phyloP scores from a whole-genome alignment of 371 early-diverging fungal species.

The Lichtheimia hyalospora region DNA sequence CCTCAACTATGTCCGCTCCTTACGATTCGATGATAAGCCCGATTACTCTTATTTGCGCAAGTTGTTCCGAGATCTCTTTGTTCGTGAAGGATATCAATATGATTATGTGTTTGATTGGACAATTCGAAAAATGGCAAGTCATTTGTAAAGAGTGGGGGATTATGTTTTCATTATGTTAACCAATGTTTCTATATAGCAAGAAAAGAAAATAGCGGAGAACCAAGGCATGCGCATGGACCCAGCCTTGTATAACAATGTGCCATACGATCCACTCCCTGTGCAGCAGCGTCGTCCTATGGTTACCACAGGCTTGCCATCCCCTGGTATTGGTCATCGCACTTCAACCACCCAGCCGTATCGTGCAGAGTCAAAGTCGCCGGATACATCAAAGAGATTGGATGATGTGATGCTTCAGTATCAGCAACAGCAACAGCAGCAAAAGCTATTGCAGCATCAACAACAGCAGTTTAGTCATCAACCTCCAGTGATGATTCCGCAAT shows the following conservation, averaged over 20 bases:
- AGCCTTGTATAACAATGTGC: constrained; percentile 17
- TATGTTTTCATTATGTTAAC: not conserved
- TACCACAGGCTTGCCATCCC: constrained; percentile 31
- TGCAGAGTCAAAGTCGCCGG: constrained; percentile 45
- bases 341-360: constrained; percentile 28
- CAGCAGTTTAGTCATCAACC: constrained; percentile 21
- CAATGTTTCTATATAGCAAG: constrained; percentile 15
- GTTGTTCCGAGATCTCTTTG: constrained; percentile 94
- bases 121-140: constrained; percentile 53
- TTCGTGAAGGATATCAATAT: constrained; percentile 93
- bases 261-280: constrained; percentile 22
- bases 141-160: not conserved
- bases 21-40: constrained; percentile 99
- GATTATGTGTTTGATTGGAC: constrained; percentile 99
- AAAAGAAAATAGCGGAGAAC: constrained; percentile 25
- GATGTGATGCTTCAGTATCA: constrained; percentile 55
- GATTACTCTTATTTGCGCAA: constrained; percentile 98
- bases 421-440: constrained; percentile 34
- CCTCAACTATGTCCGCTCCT: constrained; percentile 94
- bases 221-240: constrained; percentile 21
- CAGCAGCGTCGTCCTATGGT: constrained; percentile 29
- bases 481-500: constrained; percentile 14
- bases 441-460: constrained; percentile 25
- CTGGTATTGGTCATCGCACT: constrained; percentile 24
- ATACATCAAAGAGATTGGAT: constrained; percentile 48